These are phyloP conservation scores for Aspergillus quadricinctus DNA, from an alignment of 2,329 filamentous ascomycete species.

Conservation along the genomic window DNA sequence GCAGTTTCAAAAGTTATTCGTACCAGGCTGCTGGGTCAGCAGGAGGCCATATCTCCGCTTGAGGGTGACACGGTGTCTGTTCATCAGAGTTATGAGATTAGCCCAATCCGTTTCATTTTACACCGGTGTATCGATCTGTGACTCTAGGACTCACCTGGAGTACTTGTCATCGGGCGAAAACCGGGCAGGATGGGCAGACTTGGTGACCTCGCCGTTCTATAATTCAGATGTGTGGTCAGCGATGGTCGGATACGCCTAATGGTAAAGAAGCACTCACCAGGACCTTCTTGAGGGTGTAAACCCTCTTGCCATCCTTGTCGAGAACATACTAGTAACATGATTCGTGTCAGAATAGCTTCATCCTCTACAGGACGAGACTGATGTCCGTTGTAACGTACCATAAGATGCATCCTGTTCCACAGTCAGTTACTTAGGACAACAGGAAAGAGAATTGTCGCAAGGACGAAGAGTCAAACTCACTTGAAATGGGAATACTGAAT, in stretches of 20 bases:
- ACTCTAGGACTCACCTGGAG: slow-evolving; percentile 56
- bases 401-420: slow-evolving; percentile 36
- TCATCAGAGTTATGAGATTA: slow-evolving; percentile 4
- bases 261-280: neutral
- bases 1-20: slow-evolving; percentile 12
- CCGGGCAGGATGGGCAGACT: slow-evolving; percentile 90
- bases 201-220: slow-evolving; percentile 74
- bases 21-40: slow-evolving; percentile 68
- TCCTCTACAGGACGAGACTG: slow-evolving; percentile 3
- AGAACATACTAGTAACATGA: slow-evolving; percentile 65
- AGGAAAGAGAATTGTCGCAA: neutral
- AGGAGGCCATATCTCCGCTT: slow-evolving; percentile 91
- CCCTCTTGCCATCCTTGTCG: slow-evolving; percentile 75
- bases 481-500: slow-evolving; percentile 15
- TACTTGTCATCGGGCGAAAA: slow-evolving; percentile 99
- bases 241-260: neutral
- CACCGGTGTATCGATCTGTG: neutral
- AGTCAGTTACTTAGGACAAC: slow-evolving; percentile 6
- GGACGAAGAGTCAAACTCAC: slow-evolving; percentile 19
- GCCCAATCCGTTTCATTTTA: neutral
- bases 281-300: slow-evolving; percentile 91
- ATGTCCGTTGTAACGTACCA: slow-evolving; percentile 26
- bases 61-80: slow-evolving; percentile 82
- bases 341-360: slow-evolving; percentile 5
- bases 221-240: slow-evolving; percentile 31